Conservation (phyloP, 768 basidiomycete species). For the Boletellus ananiceps region DNA sequence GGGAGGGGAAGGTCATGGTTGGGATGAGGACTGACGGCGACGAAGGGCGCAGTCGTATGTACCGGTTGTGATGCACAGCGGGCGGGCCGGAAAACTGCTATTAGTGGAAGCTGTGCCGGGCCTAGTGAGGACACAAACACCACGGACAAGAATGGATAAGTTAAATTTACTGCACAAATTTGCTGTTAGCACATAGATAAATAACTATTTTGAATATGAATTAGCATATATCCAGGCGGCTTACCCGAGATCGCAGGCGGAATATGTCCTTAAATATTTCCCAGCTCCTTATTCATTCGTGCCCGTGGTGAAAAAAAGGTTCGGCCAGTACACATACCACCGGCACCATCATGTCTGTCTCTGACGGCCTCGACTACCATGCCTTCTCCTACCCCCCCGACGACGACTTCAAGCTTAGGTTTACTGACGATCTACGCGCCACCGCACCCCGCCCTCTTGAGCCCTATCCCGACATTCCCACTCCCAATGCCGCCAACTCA, state of each 20-base stretch:
- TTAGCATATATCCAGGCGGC: too few species aligned
- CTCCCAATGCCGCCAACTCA: background rate
- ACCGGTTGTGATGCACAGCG: constrained; percentile 13
- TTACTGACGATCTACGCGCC: constrained; percentile 4
- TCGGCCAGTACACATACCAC: background rate
- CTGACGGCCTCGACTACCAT: constrained; percentile 1
- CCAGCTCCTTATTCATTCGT: too few species aligned
- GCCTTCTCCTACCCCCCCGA: too few species aligned
- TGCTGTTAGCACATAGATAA: too few species aligned
- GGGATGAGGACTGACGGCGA: background rate
- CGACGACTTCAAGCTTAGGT: constrained; percentile 11
- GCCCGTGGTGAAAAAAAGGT: background rate
- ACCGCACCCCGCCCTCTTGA: constrained; percentile 1
- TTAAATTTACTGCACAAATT: too few species aligned
- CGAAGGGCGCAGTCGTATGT: constrained; percentile 4
- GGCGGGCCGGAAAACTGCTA: constrained; percentile 9
- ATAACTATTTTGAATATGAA: too few species aligned
- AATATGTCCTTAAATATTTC: too few species aligned
- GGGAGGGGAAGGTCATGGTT: constrained; percentile 4
- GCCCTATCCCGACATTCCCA: constrained; percentile 10
- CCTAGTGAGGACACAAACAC: background rate
- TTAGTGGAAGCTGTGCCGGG: constrained; percentile 4
- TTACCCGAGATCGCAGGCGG: too few species aligned
- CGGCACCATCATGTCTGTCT: constrained; percentile 12
- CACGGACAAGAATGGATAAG: too few species aligned